Percentiles rank a stretch among this genome's conserved stretches.
These are phyloP conservation scores for Kwoniella sp. DNA, from an alignment of 768 basidiomycete species.

Conservation along the genomic window DNA sequence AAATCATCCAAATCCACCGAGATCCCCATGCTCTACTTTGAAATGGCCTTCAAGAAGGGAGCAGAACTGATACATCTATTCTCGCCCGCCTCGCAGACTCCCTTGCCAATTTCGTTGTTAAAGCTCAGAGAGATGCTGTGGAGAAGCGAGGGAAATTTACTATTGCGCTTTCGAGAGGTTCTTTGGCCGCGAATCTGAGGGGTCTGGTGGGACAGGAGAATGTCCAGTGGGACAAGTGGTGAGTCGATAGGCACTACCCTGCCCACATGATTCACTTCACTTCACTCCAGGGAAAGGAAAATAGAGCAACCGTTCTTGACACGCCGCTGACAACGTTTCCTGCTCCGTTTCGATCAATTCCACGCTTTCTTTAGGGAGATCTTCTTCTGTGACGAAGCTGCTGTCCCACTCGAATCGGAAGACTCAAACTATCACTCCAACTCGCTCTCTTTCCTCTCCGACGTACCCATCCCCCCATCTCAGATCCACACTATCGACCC, in stretches of 20 bases:
- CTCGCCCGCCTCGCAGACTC: slow-evolving; percentile 58
- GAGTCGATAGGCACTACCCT: too few relatives aligned
- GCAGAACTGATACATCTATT: too few relatives aligned
- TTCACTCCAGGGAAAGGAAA: too few relatives aligned
- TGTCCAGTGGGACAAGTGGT: slow-evolving; percentile 96
- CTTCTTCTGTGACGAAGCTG: slow-evolving; percentile 95
- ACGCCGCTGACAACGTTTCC: background rate
- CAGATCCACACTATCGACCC: slow-evolving; percentile 86
- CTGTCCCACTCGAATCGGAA: slow-evolving; percentile 84
- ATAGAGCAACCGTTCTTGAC: too few relatives aligned
- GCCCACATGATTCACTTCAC: too few relatives aligned
- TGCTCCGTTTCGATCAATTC: too few relatives aligned
- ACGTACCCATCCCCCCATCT: slow-evolving; percentile 72
- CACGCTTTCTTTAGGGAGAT: too few relatives aligned
- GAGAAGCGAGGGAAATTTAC: slow-evolving; percentile 89
- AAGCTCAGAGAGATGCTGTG: slow-evolving; percentile 85
- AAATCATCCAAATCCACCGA: too few relatives aligned
- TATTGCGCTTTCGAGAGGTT: slow-evolving; percentile 89
- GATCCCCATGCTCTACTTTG: too few relatives aligned
- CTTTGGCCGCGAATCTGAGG: slow-evolving; percentile 72
- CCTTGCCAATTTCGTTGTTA: slow-evolving; percentile 79
- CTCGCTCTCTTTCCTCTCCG: slow-evolving; percentile 71
- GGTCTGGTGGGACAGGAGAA: slow-evolving; percentile 68
- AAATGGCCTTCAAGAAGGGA: too few relatives aligned
- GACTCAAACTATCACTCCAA: slow-evolving; percentile 91